phyloP scores from a whole-genome alignment of 2,329 filamentous ascomycete genomes.

The Microthyrium microscopicum region DNA sequence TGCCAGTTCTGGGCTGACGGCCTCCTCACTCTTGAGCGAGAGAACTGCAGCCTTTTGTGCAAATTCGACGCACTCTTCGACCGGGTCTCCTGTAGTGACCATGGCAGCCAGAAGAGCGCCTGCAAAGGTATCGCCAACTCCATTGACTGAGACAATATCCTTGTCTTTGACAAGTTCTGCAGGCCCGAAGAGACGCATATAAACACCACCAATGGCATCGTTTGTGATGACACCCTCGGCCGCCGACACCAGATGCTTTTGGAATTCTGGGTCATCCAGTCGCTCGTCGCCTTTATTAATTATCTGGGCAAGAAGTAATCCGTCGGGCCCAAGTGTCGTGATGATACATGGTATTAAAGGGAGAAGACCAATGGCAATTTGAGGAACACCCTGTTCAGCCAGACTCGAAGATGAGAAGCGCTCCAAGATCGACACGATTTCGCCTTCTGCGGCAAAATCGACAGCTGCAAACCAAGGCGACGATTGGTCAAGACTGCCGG shows the following conservation, averaged over 20 bases:
- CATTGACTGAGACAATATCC: constrained; percentile 79
- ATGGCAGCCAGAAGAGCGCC: constrained; percentile 72
- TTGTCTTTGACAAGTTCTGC: constrained; percentile 41
- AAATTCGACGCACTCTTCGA: constrained; percentile 52
- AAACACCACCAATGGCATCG: constrained; percentile 52
- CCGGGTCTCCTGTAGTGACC: constrained; percentile 30
- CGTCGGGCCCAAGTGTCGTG: constrained; percentile 63
- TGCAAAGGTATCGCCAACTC: constrained; percentile 83
- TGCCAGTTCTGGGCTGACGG: constrained; percentile 40
- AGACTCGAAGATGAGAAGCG: constrained; percentile 42
- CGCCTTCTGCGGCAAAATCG: too few relatives aligned
- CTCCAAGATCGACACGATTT: constrained; percentile 15
- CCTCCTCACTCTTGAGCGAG: constrained; percentile 58
- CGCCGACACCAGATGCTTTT: constrained; percentile 41
- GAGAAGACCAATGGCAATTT: constrained; percentile 68
- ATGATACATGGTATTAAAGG: constrained; percentile 76
- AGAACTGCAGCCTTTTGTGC: constrained; percentile 69
- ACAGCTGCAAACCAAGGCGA: too few relatives aligned
- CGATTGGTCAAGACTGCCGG: constrained; percentile 52
- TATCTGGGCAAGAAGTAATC: constrained; percentile 60
- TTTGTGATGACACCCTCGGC: constrained; percentile 50
- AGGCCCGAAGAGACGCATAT: constrained; percentile 57
- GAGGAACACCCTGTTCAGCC: constrained; percentile 66
- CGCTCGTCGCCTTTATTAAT: constrained; percentile 51
- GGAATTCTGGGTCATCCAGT: constrained; percentile 31